Conservation (phyloP, 805 yeast species). For the Monosporozyma yasuniensis region DNA sequence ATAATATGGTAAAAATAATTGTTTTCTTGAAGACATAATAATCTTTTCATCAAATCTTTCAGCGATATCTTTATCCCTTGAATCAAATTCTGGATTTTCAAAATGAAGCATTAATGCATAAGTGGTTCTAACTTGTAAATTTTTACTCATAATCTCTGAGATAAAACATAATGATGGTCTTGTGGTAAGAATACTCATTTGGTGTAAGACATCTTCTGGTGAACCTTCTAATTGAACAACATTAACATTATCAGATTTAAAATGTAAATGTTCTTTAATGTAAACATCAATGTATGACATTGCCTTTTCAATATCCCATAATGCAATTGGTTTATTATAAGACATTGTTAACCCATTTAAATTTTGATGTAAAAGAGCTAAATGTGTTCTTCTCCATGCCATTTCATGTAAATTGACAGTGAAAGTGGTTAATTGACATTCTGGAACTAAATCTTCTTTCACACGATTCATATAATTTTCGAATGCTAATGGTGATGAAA, state of each 20-base stretch:
- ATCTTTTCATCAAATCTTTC: background rate
- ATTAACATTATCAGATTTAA: background rate
- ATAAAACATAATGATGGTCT: constrained; percentile 15
- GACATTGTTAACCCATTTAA: constrained; percentile 18
- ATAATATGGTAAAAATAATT: constrained; percentile 13
- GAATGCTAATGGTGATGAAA: constrained; percentile 12
- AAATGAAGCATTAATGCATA: constrained; percentile 24
- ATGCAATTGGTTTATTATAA: constrained; percentile 9
- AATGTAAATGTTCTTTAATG: constrained; percentile 11
- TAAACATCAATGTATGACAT: constrained; percentile 12
- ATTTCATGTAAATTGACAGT: constrained; percentile 16
- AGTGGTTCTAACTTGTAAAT: constrained; percentile 20
- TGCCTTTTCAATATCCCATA: constrained; percentile 12
- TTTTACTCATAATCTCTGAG: constrained; percentile 18
- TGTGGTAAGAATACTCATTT: constrained; percentile 7
- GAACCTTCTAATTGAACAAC: background rate
- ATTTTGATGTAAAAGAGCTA: constrained; percentile 18
- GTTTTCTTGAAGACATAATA: background rate
- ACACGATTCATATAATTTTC: constrained; percentile 16
- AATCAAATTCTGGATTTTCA: constrained; percentile 9
- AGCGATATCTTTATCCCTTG: background rate
- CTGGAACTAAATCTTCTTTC: constrained; percentile 10
- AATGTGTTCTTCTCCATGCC: constrained; percentile 17
- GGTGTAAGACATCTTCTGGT: constrained; percentile 3
- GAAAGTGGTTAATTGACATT: constrained; percentile 4